Evolutionary conservation across 192 early-diverging fungal genomes (phyloP), one percentile per base, ranked within the genome.

Genomic region (Coemansia sp.): DNA sequence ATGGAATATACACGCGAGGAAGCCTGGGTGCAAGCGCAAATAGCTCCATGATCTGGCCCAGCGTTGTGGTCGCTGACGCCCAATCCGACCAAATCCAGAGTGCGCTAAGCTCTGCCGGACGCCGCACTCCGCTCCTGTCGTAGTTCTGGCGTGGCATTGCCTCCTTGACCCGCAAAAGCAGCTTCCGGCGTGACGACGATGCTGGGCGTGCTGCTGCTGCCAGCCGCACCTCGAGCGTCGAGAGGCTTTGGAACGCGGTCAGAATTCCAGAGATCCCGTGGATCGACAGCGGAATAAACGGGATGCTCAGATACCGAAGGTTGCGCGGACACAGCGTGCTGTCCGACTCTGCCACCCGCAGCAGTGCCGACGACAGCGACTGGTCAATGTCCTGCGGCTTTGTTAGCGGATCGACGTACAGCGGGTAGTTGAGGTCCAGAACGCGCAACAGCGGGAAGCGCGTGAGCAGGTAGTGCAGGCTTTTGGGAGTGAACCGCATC

Each of bases 401-500:
- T 53, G 72, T 81, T 45, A 75, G 66, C 49, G 72, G 78, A 63
- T 81, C 78, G 46, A 81, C 78, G 33, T 72, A 81, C 18, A 81
- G 68, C 49, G 78, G 78, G 66, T 81, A 81, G 72, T 81, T 81
- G 45, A 81, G 78, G 48, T 81, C 78, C 55, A 81, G 73, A 43
- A 75, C 73, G 30, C 78, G 78, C 66, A 81, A 53, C 30, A 68
- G 59, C 5, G 72, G 66, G 26, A 81, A 66, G 15, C 72, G 72
- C 2, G 78, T 72, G 48, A 81, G 56, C 55, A 81, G 70, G 39
- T 81, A 81, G 64, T 75, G 78, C 58, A 81, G 63, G 42, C 78
- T 74, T 52, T 81, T 81, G 63, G 78, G 72, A 59, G 78, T 81
- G 57, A 81, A 81, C 26, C 78, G 78, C 78, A 81, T 81, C 7